These are phyloP conservation scores for Pseudocercospora fuligena DNA, from an alignment of 2,329 filamentous ascomycete species.

Conservation along the genomic window DNA sequence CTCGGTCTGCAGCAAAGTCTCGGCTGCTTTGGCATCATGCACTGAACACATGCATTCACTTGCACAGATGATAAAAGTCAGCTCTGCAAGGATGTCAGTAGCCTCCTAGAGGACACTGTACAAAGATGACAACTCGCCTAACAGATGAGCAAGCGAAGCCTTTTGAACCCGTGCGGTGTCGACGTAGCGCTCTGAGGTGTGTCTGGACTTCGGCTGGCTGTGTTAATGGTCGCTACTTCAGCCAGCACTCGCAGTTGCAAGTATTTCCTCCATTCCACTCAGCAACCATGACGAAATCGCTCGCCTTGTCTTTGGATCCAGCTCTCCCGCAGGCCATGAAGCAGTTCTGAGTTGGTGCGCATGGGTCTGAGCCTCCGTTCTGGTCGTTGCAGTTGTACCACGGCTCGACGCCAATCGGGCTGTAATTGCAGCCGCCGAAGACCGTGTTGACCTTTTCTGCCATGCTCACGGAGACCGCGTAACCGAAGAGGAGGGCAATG, in stretches of 20 bases:
- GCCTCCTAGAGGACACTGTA: too few relatives aligned
- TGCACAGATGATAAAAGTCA: too few relatives aligned
- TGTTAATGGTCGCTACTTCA: not conserved
- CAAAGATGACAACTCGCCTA: too few relatives aligned
- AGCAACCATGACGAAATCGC: conserved; percentile 3
- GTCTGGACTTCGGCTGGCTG: too few relatives aligned
- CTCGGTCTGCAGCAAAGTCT: too few relatives aligned
- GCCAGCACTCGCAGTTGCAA: conserved; percentile 10
- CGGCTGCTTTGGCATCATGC: too few relatives aligned
- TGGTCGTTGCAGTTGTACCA: conserved; percentile 13
- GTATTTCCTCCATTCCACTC: conserved; percentile 6
- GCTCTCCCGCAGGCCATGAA: not conserved
- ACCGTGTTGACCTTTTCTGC: not conserved
- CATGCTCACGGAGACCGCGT: not conserved
- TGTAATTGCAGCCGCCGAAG: conserved; percentile 7
- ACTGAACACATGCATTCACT: too few relatives aligned
- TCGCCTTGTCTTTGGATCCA: conserved; percentile 12
- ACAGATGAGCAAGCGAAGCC: too few relatives aligned
- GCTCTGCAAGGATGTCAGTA: too few relatives aligned
- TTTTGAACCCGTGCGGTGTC: too few relatives aligned
- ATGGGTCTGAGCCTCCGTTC: conserved; percentile 8
- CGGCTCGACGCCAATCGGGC: not conserved
- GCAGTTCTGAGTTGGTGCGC: not conserved
- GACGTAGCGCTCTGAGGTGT: too few relatives aligned
- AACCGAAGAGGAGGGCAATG: not conserved